Conservation (phyloP, 305 asterid species). For the Fraxinus baroniana region DNA sequence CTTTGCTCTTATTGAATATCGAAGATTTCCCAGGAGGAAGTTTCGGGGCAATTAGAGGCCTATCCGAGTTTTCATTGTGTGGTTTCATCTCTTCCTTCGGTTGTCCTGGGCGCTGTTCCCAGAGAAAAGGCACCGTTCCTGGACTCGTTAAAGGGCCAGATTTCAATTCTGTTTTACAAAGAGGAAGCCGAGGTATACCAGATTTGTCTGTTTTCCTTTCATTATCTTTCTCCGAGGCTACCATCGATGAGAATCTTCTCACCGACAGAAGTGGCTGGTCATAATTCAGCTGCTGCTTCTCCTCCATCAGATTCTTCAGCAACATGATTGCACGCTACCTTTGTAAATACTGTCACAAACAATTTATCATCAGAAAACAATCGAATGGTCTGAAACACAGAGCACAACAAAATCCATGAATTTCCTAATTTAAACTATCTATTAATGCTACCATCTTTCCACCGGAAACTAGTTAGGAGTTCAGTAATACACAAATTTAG, state of each 20-base stretch:
- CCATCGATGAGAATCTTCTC: slow-evolving; percentile 31
- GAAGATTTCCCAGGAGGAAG: slow-evolving; percentile 66
- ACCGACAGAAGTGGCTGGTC: slow-evolving; percentile 65
- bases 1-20: neutral
- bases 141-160: slow-evolving; percentile 75
- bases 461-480: neutral
- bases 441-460: neutral
- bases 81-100: slow-evolving; percentile 50
- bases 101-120: slow-evolving; percentile 83
- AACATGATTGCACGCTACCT: slow-evolving; percentile 27
- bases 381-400: neutral
- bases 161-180: slow-evolving; percentile 52
- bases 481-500: neutral
- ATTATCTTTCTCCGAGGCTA: slow-evolving; percentile 28
- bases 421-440: neutral
- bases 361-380: neutral
- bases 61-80: slow-evolving; percentile 5
- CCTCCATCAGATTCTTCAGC: slow-evolving; percentile 54
- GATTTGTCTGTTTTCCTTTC: slow-evolving; percentile 18
- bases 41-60: slow-evolving; percentile 51
- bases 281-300: slow-evolving; percentile 44
- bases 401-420: neutral
- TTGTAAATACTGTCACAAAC: neutral
- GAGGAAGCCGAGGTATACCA: slow-evolving; percentile 45
- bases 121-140: slow-evolving; percentile 70